These are phyloP conservation scores for Psilocybe tampanensis DNA, from an alignment of 768 basidiomycete species.

Conservation along the genomic window DNA sequence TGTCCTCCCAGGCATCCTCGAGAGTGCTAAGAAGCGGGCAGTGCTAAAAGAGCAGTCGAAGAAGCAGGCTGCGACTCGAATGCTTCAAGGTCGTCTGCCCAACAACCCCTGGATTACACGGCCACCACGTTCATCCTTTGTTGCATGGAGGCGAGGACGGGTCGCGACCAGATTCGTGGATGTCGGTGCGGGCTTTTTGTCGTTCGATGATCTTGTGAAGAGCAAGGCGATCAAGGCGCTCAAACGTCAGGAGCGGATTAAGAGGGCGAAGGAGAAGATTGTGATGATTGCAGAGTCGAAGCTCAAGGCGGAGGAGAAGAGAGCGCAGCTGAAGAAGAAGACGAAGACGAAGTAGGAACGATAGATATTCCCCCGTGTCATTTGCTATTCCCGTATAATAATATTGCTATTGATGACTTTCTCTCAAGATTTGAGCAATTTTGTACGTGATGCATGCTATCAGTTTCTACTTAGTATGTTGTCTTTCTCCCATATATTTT, in stretches of 20 bases:
- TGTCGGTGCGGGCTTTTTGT: slow-evolving; percentile 71
- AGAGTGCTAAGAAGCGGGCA: slow-evolving; percentile 45
- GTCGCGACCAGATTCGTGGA: slow-evolving; percentile 70
- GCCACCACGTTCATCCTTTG: slow-evolving; percentile 35
- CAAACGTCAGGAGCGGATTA: slow-evolving; percentile 33
- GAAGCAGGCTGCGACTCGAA: slow-evolving; percentile 39
- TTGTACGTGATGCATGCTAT: no score
- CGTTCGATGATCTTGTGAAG: slow-evolving; percentile 52
- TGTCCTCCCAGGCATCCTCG: slow-evolving; percentile 57
- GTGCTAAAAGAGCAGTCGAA: slow-evolving; percentile 32
- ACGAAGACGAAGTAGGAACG: not conserved
- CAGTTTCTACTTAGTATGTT: not conserved
- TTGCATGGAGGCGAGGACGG: slow-evolving; percentile 45
- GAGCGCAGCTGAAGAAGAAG: no score
- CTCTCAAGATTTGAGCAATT: slow-evolving; percentile 3
- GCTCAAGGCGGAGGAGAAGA: not conserved
- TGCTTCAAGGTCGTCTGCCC: slow-evolving; percentile 39
- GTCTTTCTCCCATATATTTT: slow-evolving; percentile 34
- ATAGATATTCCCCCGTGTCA: slow-evolving; percentile 9
- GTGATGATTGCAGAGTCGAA: slow-evolving; percentile 12
- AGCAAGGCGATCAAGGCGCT: slow-evolving; percentile 54
- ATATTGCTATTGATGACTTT: not conserved
- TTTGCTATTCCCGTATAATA: slow-evolving; percentile 1
- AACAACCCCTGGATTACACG: slow-evolving; percentile 40
- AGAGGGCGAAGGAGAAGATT: slow-evolving; percentile 18